Base-by-base conservation (phyloP, 768 basidiomycete genomes). In the Amanita inopinata region DNA sequence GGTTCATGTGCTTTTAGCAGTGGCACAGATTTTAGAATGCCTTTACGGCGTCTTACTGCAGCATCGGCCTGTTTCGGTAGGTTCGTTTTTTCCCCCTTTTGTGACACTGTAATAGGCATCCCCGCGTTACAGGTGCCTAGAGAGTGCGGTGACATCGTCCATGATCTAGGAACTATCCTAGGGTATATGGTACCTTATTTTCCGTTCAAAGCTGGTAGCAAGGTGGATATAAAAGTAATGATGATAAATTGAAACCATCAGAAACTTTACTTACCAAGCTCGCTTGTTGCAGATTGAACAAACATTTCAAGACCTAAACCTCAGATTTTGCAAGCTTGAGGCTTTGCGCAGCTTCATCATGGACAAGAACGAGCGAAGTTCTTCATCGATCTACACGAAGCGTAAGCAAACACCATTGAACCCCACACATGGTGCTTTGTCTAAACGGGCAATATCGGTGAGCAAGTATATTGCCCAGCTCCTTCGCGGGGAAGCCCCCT, bases 121-220 rank as follows among this genome's bases (percentile, higher is more conserved):
- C 19, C 45, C 19, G 52, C 28, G 45, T 15, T 22, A 22, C 31
- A 40, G 12, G 22, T 38, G n/a, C 20, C 17, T 34, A 14, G 60
- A 57, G 50, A 53, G 24, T 42, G 53, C 17, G 40, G 49, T 31
- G 44, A 46, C n/a, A 54, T 51, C 38, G 42, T 69, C 15, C 67
- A 71, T 8, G 73, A 80, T 40, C 64, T 90, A 32, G 65, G 64
- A 43, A 59, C 59, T 8, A 58, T 96, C 12, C 65, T 96, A 0
- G 69, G 70, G 8, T 79, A 89, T 54, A 83, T 94, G 73, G 60
- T 76, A 4, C 68, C 80, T 2, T 90, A 91, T 60, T 96, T 98
- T 56, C 93, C 93, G 1, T 91, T 90, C 59, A 58, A 54, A 31
- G 59, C 63, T 4, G 58, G 65, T 47, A 61, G 65, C 3, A 49